A percentile compares a stretch with the other conserved stretches of the same genome.
These are phyloP conservation scores for Lodderomyces elongisporus DNA, from an alignment of 1,139 yeast species.

Conservation along the genomic window DNA sequence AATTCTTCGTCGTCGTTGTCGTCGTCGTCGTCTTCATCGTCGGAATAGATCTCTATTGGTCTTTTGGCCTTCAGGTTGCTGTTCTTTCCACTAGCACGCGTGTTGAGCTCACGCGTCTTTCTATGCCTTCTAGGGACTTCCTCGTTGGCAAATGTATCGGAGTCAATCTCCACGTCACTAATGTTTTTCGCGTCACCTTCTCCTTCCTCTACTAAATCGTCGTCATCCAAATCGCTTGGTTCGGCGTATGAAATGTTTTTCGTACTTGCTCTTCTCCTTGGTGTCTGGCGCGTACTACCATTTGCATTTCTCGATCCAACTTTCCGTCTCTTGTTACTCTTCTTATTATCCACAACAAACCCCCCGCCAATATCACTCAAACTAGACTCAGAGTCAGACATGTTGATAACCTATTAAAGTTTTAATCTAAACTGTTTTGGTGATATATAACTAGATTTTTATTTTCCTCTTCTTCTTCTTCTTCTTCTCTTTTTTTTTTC, in stretches of 20 bases:
- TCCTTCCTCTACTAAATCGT: slow-evolving; percentile 10
- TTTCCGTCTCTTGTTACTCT: slow-evolving; percentile 11
- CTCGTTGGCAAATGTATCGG: slow-evolving; percentile 12
- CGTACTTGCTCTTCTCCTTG: slow-evolving; percentile 16
- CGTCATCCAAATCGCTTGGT: slow-evolving; percentile 15
- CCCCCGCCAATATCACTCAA: slow-evolving; percentile 33
- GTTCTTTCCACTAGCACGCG: slow-evolving; percentile 9
- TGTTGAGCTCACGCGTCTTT: slow-evolving; percentile 16
- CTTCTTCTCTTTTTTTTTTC: too few relatives aligned
- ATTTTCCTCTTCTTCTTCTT: too few relatives aligned
- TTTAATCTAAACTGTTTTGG: not conserved
- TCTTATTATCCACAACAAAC: slow-evolving; percentile 37
- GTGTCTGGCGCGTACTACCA: slow-evolving; percentile 13
- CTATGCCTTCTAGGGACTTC: slow-evolving; percentile 12
- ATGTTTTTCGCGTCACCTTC: too few relatives aligned
- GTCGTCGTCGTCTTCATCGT: slow-evolving; percentile 11
- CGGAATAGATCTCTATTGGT: slow-evolving; percentile 4
- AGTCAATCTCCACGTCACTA: slow-evolving; percentile 7
- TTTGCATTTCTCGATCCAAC: slow-evolving; percentile 2
- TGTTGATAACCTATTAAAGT: not conserved
- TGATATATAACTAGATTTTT: too few relatives aligned
- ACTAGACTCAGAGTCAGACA: slow-evolving; percentile 11
- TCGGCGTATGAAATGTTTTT: slow-evolving; percentile 19
- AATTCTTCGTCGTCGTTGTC: slow-evolving; percentile 16
- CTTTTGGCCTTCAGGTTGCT: slow-evolving; percentile 3